These are phyloP conservation scores for Exophiala calicioides DNA, from an alignment of 2,329 filamentous ascomycete species.

Conservation along the genomic window DNA sequence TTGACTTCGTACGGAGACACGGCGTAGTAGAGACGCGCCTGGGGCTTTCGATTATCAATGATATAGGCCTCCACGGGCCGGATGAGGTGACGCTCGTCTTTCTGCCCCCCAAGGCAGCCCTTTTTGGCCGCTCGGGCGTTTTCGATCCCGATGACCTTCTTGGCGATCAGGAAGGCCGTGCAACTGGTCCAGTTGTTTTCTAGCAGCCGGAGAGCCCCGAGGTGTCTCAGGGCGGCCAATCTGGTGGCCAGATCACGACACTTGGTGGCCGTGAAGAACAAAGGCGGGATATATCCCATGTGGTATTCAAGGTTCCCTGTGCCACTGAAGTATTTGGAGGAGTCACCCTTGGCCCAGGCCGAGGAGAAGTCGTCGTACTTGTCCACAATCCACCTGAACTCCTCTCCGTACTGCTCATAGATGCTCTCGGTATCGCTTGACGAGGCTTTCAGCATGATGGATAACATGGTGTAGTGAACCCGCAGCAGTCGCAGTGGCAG, in stretches of 20 bases:
- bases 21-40: constrained; percentile 15
- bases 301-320: constrained; percentile 17
- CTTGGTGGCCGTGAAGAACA: constrained; percentile 27
- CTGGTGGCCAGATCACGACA: constrained; percentile 20
- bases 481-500: constrained; percentile 8
- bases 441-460: constrained; percentile 19
- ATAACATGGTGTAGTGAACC: constrained; percentile 22
- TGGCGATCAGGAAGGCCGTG: constrained; percentile 22
- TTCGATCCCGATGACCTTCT: constrained; percentile 23
- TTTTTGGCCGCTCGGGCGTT: constrained; percentile 12
- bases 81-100: constrained; percentile 17
- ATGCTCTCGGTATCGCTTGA: constrained; percentile 10
- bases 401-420: constrained; percentile 15
- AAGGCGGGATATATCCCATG: constrained; percentile 23
- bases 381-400: constrained; percentile 22
- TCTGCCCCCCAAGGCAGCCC: constrained; percentile 1
- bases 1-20: constrained; percentile 13
- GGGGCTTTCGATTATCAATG: constrained; percentile 10
- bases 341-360: constrained; percentile 8
- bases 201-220: constrained; percentile 8
- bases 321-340: constrained; percentile 10
- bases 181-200: constrained; percentile 28
- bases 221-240: constrained; percentile 14
- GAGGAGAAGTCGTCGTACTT: constrained; percentile 15
- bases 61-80: constrained; percentile 21